Evolutionary conservation across 306 rosid genomes (phyloP).

Genomic region (Sindora glabra): DNA sequence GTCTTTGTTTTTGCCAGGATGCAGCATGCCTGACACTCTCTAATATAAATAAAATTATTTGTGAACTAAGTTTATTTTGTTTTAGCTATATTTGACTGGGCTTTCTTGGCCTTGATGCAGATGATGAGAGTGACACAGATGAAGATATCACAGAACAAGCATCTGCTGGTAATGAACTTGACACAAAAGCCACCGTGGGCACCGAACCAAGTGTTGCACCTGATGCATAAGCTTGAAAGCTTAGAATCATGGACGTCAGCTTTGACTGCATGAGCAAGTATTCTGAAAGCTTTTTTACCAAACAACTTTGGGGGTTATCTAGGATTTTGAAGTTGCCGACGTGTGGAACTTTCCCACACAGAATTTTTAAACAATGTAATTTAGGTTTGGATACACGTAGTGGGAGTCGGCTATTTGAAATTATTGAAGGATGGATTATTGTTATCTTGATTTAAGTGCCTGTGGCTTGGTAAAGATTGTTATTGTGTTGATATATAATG

Average conservation of each 20-base stretch:
- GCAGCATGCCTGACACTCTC: background rate
- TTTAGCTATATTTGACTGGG: background rate
- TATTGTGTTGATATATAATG: too few relatives aligned
- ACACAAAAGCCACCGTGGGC: background rate
- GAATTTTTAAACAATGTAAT: too few relatives aligned
- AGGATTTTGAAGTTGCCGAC: constrained; percentile 8
- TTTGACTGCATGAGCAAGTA: background rate
- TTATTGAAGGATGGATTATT: too few relatives aligned
- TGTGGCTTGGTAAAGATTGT: too few relatives aligned
- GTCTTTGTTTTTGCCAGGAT: background rate
- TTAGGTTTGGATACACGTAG: too few relatives aligned
- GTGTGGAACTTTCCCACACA: too few relatives aligned
- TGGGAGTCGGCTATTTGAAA: too few relatives aligned
- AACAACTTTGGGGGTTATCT: background rate
- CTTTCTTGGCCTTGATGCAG: constrained; percentile 6
- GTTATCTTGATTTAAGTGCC: too few relatives aligned
- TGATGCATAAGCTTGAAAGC: constrained; percentile 14
- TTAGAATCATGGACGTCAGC: background rate
- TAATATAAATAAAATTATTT: background rate
- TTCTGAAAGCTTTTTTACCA: background rate
- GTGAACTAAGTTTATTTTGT: background rate
- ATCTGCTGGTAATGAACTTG: constrained; percentile 16
- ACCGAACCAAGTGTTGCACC: background rate
- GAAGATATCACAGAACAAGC: constrained; percentile 12
- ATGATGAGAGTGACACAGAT: constrained; percentile 30